These are phyloP conservation scores for Pleurotus djamor DNA, from an alignment of 768 basidiomycete genomes.

Conservation along the genomic window DNA sequence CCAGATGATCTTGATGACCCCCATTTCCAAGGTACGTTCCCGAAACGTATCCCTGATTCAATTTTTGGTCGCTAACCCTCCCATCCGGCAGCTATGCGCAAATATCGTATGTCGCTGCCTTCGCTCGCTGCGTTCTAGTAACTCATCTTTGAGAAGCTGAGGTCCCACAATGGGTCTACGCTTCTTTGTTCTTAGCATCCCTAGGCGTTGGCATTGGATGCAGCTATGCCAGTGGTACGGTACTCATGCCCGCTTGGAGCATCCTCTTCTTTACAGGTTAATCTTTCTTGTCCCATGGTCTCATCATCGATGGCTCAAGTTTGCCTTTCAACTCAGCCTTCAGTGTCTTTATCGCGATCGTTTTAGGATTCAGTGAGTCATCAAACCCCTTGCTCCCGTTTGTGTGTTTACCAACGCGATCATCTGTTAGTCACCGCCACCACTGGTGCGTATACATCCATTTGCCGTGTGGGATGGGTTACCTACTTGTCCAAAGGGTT, in stretches of 20 bases:
- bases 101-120: conserved; percentile 29
- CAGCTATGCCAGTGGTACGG: conserved; percentile 34
- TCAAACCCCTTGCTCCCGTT: too few relatives aligned
- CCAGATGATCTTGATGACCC: conserved; percentile 44
- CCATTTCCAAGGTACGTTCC: conserved; percentile 39
- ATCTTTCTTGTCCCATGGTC: not conserved
- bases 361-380: conserved; percentile 39
- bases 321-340: conserved; percentile 12
- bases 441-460: conserved; percentile 15
- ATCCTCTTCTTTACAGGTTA: conserved; percentile 46
- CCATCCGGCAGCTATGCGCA: conserved; percentile 38
- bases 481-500: conserved; percentile 22
- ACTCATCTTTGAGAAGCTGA: conserved; percentile 21
- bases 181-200: conserved; percentile 38
- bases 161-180: conserved; percentile 55
- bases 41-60: not conserved
- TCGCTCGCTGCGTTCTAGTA: not conserved
- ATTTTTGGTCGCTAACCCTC: not conserved
- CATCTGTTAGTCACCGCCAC: conserved; percentile 31
- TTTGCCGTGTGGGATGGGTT: conserved; percentile 4
- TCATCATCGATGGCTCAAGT: not conserved
- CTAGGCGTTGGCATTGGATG: conserved; percentile 48
- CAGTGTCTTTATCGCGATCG: conserved; percentile 31
- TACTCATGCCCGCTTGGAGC: conserved; percentile 54
- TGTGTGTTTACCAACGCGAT: not conserved